Conservation (phyloP, 306 rosid species). For the Vigna trinervia region DNA sequence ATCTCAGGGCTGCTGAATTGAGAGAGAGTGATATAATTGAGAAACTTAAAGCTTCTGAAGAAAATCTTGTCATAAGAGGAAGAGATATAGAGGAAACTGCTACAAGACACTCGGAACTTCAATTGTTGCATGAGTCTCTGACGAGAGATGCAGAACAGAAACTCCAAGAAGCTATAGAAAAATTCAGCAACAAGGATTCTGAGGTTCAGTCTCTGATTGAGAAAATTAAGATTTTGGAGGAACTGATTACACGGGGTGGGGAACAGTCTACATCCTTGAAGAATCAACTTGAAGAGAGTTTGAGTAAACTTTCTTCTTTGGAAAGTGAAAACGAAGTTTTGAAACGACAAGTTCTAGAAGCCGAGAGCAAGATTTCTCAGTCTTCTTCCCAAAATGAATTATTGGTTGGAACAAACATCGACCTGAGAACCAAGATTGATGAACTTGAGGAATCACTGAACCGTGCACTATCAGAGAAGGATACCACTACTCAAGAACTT, state of each 20-base stretch:
- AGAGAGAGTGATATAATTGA: conserved; percentile 66
- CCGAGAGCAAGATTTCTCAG: conserved; percentile 70
- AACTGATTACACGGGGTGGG: conserved; percentile 55
- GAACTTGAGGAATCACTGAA: conserved; percentile 78
- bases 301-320: conserved; percentile 61
- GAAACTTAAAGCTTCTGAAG: conserved; percentile 76
- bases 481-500: conserved; percentile 61
- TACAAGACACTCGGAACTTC: conserved; percentile 71
- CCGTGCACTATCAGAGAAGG: conserved; percentile 70
- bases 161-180: conserved; percentile 68
- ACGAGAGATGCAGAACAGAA: conserved; percentile 73
- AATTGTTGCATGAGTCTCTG: conserved; percentile 70
- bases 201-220: conserved; percentile 79
- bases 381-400: conserved; percentile 73
- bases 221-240: conserved; percentile 70
- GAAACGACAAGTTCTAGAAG: conserved; percentile 58
- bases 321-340: conserved; percentile 74
- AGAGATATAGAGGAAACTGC: conserved; percentile 59
- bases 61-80: conserved; percentile 61
- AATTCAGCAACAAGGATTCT: conserved; percentile 61
- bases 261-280: conserved; percentile 53
- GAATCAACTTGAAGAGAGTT: conserved; percentile 65
- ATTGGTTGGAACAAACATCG: conserved; percentile 75
- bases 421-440: conserved; percentile 76
- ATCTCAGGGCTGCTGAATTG: conserved; percentile 62